Base-by-base conservation (phyloP, 2,329 filamentous ascomycete species). In the Endoconidiophora polonica region DNA sequence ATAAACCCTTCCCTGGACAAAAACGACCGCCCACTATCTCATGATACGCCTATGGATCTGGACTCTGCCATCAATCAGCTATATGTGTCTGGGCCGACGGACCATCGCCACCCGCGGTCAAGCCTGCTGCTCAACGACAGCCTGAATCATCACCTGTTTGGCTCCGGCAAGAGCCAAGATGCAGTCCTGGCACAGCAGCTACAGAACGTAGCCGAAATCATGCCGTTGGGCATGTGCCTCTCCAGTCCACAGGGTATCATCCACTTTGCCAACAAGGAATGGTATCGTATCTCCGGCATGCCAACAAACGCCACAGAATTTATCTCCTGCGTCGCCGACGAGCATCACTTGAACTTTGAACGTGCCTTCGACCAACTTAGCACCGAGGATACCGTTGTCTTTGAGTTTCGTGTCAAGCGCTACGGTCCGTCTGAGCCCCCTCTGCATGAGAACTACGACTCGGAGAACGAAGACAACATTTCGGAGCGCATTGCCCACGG, bases 151-250 rank as follows among this genome's bases (percentile, higher is more conserved):
- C 39, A 36, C 14, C 20, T 23, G 10, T 39, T 38, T 5, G 20
- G 41, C 3, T n/a, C 7, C 20, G 16, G 16, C 16, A 33, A 33
- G 26, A 33, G 26, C 5, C 26, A 33, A 7, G 26, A 33, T 33
- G 12, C 12, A 9, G 26, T 10, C 26, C 24, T 49, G 16, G 47
- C 18, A 81, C 50, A 74, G 76, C 29, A 75, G 78, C 49, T 85
- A 86, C 56, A 77, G 78, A 5, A 76, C 4, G 80, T 86, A 63
- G 78, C 81, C 2, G 80, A 85, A 57, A 79, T 85, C 47, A 78
- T 83, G 2, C 83, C 83, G 0, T 77, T 84, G 1, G 83, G 82
- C 16, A 79, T 86, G 64, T 83, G 80, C 58, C 82, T 86, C 52
- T 76, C 79, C 9, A 74, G 83, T 58, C 68, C 71, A 1, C 66